A percentile compares a stretch with the other conserved stretches of the same genome.
These are phyloP conservation scores for Verbena officinalis DNA, from an alignment of 257 asterid genomes.

Conservation along the genomic window DNA sequence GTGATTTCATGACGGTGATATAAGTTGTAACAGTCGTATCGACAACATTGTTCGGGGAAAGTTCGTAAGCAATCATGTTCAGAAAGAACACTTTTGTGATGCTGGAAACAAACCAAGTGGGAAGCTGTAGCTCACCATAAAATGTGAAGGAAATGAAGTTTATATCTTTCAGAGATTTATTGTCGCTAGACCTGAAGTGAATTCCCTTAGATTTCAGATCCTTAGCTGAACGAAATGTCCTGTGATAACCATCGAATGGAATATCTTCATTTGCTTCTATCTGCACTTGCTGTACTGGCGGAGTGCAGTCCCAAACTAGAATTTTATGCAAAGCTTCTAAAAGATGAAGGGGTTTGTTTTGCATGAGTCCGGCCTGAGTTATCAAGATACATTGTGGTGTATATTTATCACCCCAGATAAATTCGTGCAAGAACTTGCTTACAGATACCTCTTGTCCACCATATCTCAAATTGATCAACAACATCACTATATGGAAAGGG, in stretches of 20 bases:
- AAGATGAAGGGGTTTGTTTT: conserved; percentile 3
- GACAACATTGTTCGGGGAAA: background rate
- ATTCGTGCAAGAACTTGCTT: background rate
- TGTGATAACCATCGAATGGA: background rate
- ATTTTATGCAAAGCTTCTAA: background rate
- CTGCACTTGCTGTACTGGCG: background rate
- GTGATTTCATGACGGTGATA: conserved; percentile 36
- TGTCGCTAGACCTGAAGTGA: background rate
- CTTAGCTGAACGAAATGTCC: conserved; percentile 17
- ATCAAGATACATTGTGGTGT: background rate
- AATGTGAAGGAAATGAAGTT: conserved; percentile 10
- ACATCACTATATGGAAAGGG: conserved; percentile 1
- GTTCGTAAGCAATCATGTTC: conserved; percentile 40
- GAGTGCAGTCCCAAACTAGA: background rate
- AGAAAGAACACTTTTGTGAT: conserved; percentile 2
- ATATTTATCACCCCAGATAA: background rate
- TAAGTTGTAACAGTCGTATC: conserved; percentile 8
- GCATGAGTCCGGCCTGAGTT: background rate
- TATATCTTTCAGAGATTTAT: conserved; percentile 7
- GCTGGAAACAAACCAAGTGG: background rate
- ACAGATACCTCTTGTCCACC: background rate
- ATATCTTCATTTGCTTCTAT: background rate
- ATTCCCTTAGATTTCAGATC: conserved; percentile 41
- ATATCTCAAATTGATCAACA: background rate
- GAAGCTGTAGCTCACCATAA: conserved; percentile 25